Base-by-base conservation (phyloP, 2,329 filamentous ascomycete genomes). In the Hymenoscyphus repandus region DNA sequence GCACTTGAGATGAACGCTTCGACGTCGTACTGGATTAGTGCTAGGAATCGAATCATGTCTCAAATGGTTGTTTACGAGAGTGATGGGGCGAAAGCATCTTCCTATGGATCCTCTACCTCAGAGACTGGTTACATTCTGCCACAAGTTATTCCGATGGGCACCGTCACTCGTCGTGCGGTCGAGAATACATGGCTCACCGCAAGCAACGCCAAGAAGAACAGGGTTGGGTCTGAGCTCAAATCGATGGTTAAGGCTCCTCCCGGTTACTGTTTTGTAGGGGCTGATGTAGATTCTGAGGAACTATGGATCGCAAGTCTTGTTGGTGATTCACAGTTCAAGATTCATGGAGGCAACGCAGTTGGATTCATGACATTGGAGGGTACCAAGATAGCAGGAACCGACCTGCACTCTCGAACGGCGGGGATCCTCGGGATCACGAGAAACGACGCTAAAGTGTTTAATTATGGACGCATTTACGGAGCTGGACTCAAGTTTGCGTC, bases 341-440 rank as follows among this genome's bases (percentile, higher is more conserved):
- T 99, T 1, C 93, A 99, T 60, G 95, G 93, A 38, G 95, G 93
- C 47, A 97, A 96, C 65, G 93, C 95, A 1, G 88, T 99, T 52
- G 93, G 95, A 0, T 99, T 99, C 74, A 99, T 99, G 95, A 99
- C 93, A 0, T 75, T 99, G 1, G 95, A 99, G 71, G 92, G 93
- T 12, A 93, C 90, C 45, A 97, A 99, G 70, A 85, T 90, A 5
- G 90, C 88, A 2, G 92, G 92, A 3, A 99, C 92, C 0, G 92
- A 99, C 68, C 72, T 97, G 50, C 92, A 99, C 69, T 96, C 91
- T 6, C 88, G 92, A 31, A 99, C 93, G 27, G 95, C 93, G 1
- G 78, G 79, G 5, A 99, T 99, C 51, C 70, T 99, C 2, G 92
- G 91, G 6, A 99, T 99, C 54, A 95, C 90, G 2, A 81, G 93